Evolutionary conservation across 257 asterid genomes (phyloP).

Genomic region (Avicennia marina): DNA sequence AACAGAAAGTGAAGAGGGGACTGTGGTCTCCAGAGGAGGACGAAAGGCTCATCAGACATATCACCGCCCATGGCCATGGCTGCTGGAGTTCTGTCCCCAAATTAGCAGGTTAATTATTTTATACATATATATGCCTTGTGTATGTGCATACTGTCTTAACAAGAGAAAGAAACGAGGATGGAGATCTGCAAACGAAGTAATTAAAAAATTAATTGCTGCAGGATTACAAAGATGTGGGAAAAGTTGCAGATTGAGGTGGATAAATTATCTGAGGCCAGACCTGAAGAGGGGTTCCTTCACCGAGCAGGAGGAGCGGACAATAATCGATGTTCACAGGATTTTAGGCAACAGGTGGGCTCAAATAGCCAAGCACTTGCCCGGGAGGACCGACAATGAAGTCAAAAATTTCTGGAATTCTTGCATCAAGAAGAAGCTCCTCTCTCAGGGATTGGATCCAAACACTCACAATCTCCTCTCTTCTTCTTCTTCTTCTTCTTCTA

Average conservation of each 20-base stretch:
- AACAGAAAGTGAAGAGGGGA: slow-evolving; percentile 90
- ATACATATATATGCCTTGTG: not conserved
- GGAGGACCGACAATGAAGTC: slow-evolving; percentile 91
- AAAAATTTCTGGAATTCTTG: slow-evolving; percentile 97
- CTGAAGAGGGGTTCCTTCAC: slow-evolving; percentile 84
- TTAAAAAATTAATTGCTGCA: too few species aligned
- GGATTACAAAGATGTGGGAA: slow-evolving; percentile 93
- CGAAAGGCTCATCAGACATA: slow-evolving; percentile 67
- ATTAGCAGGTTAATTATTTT: slow-evolving; percentile 71
- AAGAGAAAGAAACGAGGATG: too few species aligned
- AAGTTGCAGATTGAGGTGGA: slow-evolving; percentile 93
- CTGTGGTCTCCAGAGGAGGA: slow-evolving; percentile 98
- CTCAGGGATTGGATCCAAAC: slow-evolving; percentile 91
- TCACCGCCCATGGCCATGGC: slow-evolving; percentile 77
- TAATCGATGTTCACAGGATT: slow-evolving; percentile 77
- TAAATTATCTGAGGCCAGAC: slow-evolving; percentile 87
- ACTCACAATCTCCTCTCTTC: slow-evolving; percentile 81
- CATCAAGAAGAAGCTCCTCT: slow-evolving; percentile 77
- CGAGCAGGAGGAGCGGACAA: slow-evolving; percentile 72
- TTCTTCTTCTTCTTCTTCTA: slow-evolving; percentile 15
- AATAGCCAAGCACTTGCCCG: slow-evolving; percentile 90
- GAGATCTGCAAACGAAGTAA: too few species aligned
- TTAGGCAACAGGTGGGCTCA: slow-evolving; percentile 97
- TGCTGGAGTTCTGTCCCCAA: slow-evolving; percentile 96
- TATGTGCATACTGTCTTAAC: too few species aligned